phyloP scores from a whole-genome alignment of 2,329 filamentous ascomycete species.

The Apiospora saccharicola region DNA sequence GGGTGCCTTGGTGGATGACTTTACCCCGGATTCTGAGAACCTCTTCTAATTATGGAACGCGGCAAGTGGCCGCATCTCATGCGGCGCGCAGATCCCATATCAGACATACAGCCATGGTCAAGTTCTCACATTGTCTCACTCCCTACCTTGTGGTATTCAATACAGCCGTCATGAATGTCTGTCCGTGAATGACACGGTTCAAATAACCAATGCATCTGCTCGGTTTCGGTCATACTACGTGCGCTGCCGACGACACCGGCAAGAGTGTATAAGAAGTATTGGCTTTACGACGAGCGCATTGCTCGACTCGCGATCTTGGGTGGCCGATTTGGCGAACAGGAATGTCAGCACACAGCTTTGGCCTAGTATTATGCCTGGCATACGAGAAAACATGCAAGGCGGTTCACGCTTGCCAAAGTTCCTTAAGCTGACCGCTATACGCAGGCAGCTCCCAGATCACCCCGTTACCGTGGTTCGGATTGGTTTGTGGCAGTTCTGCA shows the following conservation, averaged over 20 bases:
- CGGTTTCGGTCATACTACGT: neutral
- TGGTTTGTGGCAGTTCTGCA: neutral
- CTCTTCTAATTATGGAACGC: slow-evolving; percentile 19
- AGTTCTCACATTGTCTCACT: neutral
- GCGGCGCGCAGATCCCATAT: slow-evolving; percentile 7
- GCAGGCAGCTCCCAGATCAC: neutral
- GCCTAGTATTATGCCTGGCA: neutral
- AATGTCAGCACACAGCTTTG: neutral
- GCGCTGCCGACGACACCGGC: no score
- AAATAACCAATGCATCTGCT: neutral
- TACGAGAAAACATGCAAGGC: neutral
- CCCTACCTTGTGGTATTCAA: neutral
- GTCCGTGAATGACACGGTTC: neutral
- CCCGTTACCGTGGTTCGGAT: neutral
- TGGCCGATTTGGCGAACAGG: neutral
- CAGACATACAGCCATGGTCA: neutral
- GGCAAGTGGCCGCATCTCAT: slow-evolving; percentile 17
- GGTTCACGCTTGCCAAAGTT: neutral
- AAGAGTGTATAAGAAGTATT: neutral
- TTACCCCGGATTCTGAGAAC: slow-evolving; percentile 17
- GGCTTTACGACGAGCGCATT: neutral
- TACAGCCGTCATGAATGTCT: neutral
- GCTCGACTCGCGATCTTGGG: neutral
- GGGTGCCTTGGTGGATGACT: slow-evolving; percentile 8
- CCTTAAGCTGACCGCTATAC: neutral